Percentiles rank a stretch among this genome's conserved stretches.
Evolutionary conservation across 208 protist genomes (phyloP).

Genomic region (Trypanosoma theileri): DNA sequence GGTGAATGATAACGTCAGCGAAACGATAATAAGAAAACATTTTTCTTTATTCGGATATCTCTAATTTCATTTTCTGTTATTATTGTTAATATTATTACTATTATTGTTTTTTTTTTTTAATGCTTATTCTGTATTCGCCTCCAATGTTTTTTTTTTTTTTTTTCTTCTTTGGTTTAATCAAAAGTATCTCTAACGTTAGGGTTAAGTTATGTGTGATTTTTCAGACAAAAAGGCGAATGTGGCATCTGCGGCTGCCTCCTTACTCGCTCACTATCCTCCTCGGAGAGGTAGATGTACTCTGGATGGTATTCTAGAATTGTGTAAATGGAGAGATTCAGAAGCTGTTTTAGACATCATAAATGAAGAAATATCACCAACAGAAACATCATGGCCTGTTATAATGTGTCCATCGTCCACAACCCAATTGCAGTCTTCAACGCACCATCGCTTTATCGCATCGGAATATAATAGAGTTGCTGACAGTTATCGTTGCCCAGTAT

Average conservation of each 20-base stretch:
- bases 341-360: conserved; percentile 4
- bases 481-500: conserved; percentile 17
- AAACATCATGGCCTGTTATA: conserved; percentile 11
- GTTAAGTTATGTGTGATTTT: neutral
- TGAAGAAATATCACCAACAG: conserved; percentile 3
- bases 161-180: neutral
- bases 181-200: too few species aligned
- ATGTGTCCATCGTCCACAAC: conserved; percentile 4
- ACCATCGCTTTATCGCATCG: conserved; percentile 17
- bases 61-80: neutral
- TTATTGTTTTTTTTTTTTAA: conserved; percentile 22
- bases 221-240: neutral
- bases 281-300: conserved; percentile 9
- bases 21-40: conserved; percentile 11
- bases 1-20: conserved; percentile 16
- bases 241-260: conserved; percentile 10
- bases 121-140: neutral
- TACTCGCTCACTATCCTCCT: conserved; percentile 13
- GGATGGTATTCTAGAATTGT: conserved; percentile 9
- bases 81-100: conserved; percentile 16
- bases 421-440: neutral
- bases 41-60: too few species aligned
- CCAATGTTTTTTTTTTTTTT: neutral
- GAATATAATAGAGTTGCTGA: conserved; percentile 20
- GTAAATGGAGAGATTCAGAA: conserved; percentile 12